phyloP scores from a whole-genome alignment of 108 stramenopile species.

The Hondaea fermentalgiana region DNA sequence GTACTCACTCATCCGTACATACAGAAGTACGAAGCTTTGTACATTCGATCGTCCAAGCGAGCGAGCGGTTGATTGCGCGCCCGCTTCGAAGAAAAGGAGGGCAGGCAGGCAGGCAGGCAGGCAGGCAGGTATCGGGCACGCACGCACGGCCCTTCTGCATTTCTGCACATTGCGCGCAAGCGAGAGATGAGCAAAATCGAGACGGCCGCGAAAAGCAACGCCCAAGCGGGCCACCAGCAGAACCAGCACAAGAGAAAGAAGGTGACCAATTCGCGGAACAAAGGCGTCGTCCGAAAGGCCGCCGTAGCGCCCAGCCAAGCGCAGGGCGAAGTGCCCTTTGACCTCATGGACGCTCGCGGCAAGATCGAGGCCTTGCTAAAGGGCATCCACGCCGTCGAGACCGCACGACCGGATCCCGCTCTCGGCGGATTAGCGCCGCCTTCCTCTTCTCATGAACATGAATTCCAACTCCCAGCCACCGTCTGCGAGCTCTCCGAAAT shows the following conservation, averaged over 20 bases:
- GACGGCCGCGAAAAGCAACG: background rate
- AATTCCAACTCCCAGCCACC: background rate
- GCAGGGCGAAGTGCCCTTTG: no score
- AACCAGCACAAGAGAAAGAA: background rate
- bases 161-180: background rate
- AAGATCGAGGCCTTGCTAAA: no score
- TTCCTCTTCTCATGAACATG: no score
- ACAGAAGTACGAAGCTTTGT: no score
- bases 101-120: background rate
- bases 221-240: background rate
- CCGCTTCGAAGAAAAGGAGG: no score
- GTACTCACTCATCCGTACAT: no score
- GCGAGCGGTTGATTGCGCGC: no score
- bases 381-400: no score
- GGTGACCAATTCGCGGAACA: background rate
- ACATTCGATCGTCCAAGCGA: no score
- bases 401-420: background rate
- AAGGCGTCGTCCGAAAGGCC: background rate
- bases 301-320: no score
- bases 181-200: background rate
- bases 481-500: background rate
- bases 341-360: no score
- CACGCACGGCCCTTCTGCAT: background rate
- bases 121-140: background rate
- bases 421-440: background rate